These are phyloP conservation scores for Pichia terricola DNA, from an alignment of 1,139 yeast genomes.

Conservation along the genomic window DNA sequence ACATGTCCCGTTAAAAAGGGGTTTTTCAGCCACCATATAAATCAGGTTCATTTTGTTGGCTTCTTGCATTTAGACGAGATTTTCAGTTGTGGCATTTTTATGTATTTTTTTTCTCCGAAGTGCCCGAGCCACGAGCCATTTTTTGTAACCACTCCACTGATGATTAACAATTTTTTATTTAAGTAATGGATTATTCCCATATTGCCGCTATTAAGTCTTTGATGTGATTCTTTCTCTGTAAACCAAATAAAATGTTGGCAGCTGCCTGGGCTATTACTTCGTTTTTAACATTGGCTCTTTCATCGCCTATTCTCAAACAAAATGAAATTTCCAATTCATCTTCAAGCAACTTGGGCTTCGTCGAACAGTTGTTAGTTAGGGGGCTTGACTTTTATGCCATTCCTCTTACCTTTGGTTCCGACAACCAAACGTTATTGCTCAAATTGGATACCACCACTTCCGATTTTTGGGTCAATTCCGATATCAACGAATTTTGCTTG, in stretches of 20 bases:
- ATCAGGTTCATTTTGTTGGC: too few relatives aligned
- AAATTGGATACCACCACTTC: slow-evolving; percentile 12
- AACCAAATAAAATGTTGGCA: slow-evolving; percentile 1
- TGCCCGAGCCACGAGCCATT: too few relatives aligned
- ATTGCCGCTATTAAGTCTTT: too few relatives aligned
- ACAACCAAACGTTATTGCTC: slow-evolving; percentile 9
- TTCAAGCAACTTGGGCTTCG: neutral
- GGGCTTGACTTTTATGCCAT: slow-evolving; percentile 8
- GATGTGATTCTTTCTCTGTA: too few relatives aligned
- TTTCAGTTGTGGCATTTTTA: too few relatives aligned
- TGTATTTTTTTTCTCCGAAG: too few relatives aligned
- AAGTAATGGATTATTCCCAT: too few relatives aligned
- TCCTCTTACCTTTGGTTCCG: slow-evolving; percentile 10
- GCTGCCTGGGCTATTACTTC: neutral
- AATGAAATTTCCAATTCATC: neutral
- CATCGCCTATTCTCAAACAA: slow-evolving; percentile 1
- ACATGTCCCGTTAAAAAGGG: too few relatives aligned
- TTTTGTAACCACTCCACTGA: too few relatives aligned
- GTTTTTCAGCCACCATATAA: too few relatives aligned
- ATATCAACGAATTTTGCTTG: slow-evolving; percentile 10
- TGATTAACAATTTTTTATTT: too few relatives aligned
- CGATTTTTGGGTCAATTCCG: slow-evolving; percentile 13
- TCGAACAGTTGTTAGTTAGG: neutral
- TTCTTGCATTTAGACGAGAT: too few relatives aligned
- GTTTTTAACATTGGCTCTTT: neutral